A percentile compares a stretch with the other conserved stretches of the same genome.
Evolutionary conservation across 495 filamentous ascomycete species (phyloP).

Genomic region (Podospora conica): DNA sequence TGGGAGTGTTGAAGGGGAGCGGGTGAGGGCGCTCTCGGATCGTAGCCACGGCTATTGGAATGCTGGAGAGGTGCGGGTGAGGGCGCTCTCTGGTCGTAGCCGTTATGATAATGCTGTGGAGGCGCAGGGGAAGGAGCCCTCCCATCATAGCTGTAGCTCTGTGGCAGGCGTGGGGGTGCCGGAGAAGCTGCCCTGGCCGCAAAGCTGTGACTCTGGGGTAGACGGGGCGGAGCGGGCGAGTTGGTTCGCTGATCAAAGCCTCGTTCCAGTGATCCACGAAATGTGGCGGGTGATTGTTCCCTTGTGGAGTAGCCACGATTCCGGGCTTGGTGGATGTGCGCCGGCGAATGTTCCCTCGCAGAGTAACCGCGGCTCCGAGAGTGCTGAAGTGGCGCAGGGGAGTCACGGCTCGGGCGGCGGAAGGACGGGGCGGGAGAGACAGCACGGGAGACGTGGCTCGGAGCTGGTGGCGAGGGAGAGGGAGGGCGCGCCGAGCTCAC

Average conservation of each 20-base stretch:
- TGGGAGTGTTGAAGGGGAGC: conserved; percentile 30
- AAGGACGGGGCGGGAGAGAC: conserved; percentile 1
- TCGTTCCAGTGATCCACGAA: background rate
- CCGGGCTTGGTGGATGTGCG: conserved; percentile 19
- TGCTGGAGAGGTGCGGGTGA: conserved; percentile 46
- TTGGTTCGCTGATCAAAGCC: background rate
- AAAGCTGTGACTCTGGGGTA: background rate
- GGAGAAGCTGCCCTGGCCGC: conserved; percentile 12
- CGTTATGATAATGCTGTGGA: conserved; percentile 32
- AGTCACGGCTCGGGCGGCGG: background rate
- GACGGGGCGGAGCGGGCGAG: background rate
- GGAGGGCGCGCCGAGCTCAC: background rate
- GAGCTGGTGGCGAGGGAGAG: conserved; percentile 1
- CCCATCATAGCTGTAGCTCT: background rate
- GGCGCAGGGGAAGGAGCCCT: conserved; percentile 28
- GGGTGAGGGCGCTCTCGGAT: conserved; percentile 57
- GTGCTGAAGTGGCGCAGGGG: background rate
- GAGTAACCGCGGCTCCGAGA: background rate
- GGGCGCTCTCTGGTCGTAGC: conserved; percentile 45
- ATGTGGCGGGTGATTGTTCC: conserved; percentile 52
- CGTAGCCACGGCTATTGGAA: conserved; percentile 16
- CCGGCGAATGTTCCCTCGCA: conserved; percentile 21
- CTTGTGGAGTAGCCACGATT: conserved; percentile 39
- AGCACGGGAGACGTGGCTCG: background rate
- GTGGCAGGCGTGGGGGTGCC: background rate